These are phyloP conservation scores for Pythium plurisporium DNA, from an alignment of 352 stramenopile species.

Conservation along the genomic window DNA sequence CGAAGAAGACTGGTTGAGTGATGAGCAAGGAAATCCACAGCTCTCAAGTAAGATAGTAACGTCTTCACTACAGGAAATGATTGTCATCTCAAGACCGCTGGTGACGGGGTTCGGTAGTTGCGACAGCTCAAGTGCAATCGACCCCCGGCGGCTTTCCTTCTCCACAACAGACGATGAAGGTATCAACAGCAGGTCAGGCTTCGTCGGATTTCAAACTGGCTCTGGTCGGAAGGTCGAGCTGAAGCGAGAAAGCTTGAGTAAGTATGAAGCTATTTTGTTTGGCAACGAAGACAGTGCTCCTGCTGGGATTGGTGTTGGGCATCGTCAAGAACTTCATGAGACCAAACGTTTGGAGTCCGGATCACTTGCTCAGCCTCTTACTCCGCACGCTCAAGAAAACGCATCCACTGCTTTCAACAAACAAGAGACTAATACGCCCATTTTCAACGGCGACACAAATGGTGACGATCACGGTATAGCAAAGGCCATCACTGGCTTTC, in stretches of 20 bases:
- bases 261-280: slow-evolving; percentile 7
- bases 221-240: neutral
- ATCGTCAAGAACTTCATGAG: neutral
- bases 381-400: too few relatives aligned
- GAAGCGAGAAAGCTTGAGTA: neutral
- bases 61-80: too few relatives aligned
- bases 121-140: neutral
- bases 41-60: neutral
- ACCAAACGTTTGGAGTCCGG: too few relatives aligned
- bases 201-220: slow-evolving; percentile 2
- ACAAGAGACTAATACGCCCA: too few relatives aligned
- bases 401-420: too few relatives aligned
- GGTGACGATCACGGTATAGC: neutral
- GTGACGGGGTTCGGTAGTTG: neutral
- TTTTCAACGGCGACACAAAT: neutral
- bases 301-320: too few relatives aligned
- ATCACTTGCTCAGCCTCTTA: too few relatives aligned
- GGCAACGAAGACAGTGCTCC: neutral
- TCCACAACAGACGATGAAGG: neutral
- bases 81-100: neutral
- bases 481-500: neutral
- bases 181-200: neutral
- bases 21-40: too few relatives aligned
- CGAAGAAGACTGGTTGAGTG: neutral
- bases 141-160: slow-evolving; percentile 3